phyloP scores from a whole-genome alignment of 768 basidiomycete genomes.

The Pulveroboletus sp. region DNA sequence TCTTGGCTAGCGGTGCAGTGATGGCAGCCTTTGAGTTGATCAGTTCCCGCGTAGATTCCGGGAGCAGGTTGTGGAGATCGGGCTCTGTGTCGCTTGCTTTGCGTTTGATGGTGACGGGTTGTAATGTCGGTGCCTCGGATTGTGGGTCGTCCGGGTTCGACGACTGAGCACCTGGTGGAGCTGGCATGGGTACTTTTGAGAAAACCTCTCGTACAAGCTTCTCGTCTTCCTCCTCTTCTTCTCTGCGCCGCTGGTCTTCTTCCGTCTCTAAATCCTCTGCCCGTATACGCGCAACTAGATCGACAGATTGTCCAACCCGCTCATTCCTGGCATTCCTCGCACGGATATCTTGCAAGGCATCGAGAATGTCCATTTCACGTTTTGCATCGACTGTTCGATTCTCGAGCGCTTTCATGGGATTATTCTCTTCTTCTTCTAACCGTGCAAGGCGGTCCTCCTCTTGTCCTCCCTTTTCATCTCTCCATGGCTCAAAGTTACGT shows the following conservation, averaged over 20 bases:
- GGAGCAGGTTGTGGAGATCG: conserved; percentile 59
- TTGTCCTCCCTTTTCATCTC: conserved; percentile 71
- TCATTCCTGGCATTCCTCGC: conserved; percentile 87
- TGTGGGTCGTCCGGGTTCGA: conserved; percentile 22
- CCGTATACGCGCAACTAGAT: conserved; percentile 58
- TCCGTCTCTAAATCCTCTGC: conserved; percentile 71
- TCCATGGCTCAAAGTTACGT: conserved; percentile 97
- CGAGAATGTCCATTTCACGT: conserved; percentile 97
- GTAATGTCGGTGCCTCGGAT: conserved; percentile 16
- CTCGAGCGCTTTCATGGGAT: conserved; percentile 96
- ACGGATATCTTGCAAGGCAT: conserved; percentile 89
- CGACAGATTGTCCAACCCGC: conserved; percentile 69
- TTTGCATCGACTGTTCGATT: conserved; percentile 89
- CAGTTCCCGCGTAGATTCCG: conserved; percentile 58
- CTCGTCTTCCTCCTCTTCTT: conserved; percentile 90
- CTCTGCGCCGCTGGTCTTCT: conserved; percentile 64
- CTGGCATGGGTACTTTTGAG: conserved; percentile 56
- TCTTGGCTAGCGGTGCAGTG: conserved; percentile 45
- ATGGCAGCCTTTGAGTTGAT: conserved; percentile 45
- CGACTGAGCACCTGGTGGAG: conserved; percentile 12
- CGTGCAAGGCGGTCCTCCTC: conserved; percentile 83
- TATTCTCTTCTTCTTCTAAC: conserved; percentile 89
- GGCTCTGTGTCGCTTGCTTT: conserved; percentile 81
- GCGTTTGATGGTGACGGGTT: conserved; percentile 72
- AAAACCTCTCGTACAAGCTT: conserved; percentile 84